phyloP scores from a whole-genome alignment of 805 yeast genomes.

The Schizosaccharomyces cryophilus region DNA sequence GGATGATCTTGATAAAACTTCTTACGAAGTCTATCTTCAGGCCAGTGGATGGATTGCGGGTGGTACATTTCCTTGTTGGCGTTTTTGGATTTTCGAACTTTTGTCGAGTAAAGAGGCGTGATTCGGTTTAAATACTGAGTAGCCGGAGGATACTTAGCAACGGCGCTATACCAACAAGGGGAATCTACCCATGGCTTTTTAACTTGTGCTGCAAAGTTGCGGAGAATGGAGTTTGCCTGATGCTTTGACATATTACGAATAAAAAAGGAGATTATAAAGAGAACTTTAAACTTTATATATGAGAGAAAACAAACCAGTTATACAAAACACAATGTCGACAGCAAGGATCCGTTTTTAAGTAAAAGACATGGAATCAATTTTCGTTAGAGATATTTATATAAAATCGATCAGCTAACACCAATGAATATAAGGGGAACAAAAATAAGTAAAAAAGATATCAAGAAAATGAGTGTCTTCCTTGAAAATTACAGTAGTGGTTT shows the following conservation, averaged over 20 bases:
- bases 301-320: neutral
- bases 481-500: no score
- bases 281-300: neutral
- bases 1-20: conserved; percentile 84
- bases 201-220: neutral
- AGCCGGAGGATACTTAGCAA: neutral
- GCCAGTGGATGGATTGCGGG: conserved; percentile 29
- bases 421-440: no score
- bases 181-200: neutral
- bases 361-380: no score
- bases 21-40: conserved; percentile 62
- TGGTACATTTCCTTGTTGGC: neutral
- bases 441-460: no score
- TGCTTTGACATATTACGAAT: neutral
- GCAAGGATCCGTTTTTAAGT: no score
- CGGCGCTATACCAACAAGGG: neutral
- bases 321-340: no score
- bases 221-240: neutral
- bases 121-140: neutral
- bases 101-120: neutral
- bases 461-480: no score
- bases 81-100: neutral
- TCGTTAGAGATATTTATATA: no score
- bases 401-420: no score
- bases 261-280: neutral